These are phyloP conservation scores for Leishmania aethiopica DNA, from an alignment of 208 protist species.

Conservation along the genomic window DNA sequence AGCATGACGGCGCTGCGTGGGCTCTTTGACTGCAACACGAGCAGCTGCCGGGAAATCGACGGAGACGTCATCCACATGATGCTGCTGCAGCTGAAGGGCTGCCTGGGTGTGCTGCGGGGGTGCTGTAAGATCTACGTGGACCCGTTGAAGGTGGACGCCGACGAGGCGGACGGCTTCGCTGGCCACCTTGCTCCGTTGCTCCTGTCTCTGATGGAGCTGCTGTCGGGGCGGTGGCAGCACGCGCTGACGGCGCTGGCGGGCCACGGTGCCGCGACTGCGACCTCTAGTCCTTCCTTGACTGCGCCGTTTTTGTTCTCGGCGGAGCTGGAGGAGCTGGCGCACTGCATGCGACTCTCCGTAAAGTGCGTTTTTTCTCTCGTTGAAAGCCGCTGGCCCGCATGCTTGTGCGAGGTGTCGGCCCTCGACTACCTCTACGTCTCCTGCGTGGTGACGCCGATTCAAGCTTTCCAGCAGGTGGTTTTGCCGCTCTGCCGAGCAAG, in stretches of 20 bases:
- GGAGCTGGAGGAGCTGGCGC: conserved; percentile 55
- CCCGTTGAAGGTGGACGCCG: conserved; percentile 48
- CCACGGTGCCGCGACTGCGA: conserved; percentile 13
- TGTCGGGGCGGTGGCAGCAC: conserved; percentile 46
- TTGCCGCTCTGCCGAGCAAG: conserved; percentile 50
- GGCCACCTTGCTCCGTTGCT: conserved; percentile 42
- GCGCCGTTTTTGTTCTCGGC: conserved; percentile 22
- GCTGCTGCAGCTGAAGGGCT: conserved; percentile 64
- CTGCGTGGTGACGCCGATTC: conserved; percentile 44
- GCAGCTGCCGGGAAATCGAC: conserved; percentile 20
- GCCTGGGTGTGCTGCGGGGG: conserved; percentile 59
- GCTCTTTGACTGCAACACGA: conserved; percentile 23
- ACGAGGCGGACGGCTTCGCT: conserved; percentile 56
- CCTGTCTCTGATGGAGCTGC: conserved; percentile 50
- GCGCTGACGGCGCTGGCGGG: conserved; percentile 28
- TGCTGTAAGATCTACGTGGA: conserved; percentile 77
- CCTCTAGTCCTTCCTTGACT: conserved; percentile 12
- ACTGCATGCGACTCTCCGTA: conserved; percentile 72
- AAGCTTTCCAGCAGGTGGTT: conserved; percentile 37
- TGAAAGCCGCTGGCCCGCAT: conserved; percentile 54
- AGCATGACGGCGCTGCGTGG: conserved; percentile 35
- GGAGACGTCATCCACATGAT: conserved; percentile 25
- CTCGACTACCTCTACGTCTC: conserved; percentile 57
- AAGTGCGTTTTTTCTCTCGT: conserved; percentile 76
- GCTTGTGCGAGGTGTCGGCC: conserved; percentile 56